Base-by-base conservation (phyloP, 208 protist species). In the Acanthamoeba divionensis region DNA sequence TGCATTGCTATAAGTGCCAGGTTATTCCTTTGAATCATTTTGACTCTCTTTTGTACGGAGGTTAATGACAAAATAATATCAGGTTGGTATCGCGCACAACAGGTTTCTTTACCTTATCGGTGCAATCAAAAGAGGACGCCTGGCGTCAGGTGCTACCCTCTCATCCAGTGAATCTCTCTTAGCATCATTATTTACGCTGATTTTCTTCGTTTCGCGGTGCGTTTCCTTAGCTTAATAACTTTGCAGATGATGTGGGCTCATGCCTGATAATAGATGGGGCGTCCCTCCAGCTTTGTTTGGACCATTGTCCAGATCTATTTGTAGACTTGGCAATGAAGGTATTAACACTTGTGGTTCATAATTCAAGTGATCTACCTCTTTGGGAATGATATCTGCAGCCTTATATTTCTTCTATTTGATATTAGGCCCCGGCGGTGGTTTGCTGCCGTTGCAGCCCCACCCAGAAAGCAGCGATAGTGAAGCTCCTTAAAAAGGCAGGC, bases 381-480 rank as follows among this genome's bases (percentile, higher is more conserved):
- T n/a, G n/a, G n/a, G n/a, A n/a, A n/a, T n/a, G n/a, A n/a, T n/a
- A n/a, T n/a, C n/a, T n/a, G n/a, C n/a, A n/a, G n/a, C n/a, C n/a
- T n/a, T n/a, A n/a, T n/a, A n/a, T n/a, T 60, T 21, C 21, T 85
- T 75, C 38, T 54, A 21, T 83, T n/a, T n/a, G n/a, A n/a, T 89
- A 21, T 86, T 18, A 91, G 9, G 96, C 96, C 18, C 94, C 98
- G 82, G 95, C 96, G 15, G 98, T 99, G 9, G 95, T 99, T 26
- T 97, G 98, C 50, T 98, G 97, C 50, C 94, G 98, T 15, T 99
- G 98, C 93, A 97, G 97, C 41, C 98, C 98, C 21, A 98, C 98
- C 55, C 98, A 99, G 93, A 99, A 99, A 94, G 94, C 98, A 0
- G 95, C 96, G 29, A 97, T 99, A 73, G 97, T 99, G 15, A 67